phyloP scores from a whole-genome alignment of 2,329 filamentous ascomycete genomes.

The Fusarium caatingaense region DNA sequence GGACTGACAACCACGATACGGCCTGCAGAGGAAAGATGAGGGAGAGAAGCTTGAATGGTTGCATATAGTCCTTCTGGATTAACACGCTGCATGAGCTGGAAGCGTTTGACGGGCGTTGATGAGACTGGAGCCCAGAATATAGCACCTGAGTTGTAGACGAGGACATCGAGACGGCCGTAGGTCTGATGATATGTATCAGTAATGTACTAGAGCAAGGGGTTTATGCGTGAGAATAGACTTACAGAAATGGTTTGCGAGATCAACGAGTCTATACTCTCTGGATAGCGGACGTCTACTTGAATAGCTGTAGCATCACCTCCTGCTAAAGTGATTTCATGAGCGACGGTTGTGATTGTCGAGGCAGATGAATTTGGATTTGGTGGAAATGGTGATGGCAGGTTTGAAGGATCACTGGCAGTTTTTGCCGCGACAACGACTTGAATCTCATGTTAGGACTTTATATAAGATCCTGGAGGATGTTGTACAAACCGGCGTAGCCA shows the following conservation, averaged over 20 bases:
- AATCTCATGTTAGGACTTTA: neutral
- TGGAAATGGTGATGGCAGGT: constrained; percentile 68
- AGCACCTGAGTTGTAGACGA: constrained; percentile 86
- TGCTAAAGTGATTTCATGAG: constrained; percentile 74
- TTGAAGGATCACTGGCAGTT: constrained; percentile 72
- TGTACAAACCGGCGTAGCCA: constrained; percentile 72
- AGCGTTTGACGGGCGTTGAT: constrained; percentile 79
- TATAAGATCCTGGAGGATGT: neutral
- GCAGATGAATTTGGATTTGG: constrained; percentile 79
- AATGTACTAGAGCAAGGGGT: neutral
- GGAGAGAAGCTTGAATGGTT: constrained; percentile 74
- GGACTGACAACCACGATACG: constrained; percentile 83
- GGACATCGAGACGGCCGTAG: constrained; percentile 75
- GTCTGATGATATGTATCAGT: constrained; percentile 47
- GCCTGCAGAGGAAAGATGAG: constrained; percentile 69
- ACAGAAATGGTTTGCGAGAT: constrained; percentile 66
- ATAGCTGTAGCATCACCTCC: constrained; percentile 75
- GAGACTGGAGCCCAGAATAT: constrained; percentile 86
- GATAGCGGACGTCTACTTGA: constrained; percentile 75
- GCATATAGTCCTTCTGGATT: constrained; percentile 83
- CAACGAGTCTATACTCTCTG: constrained; percentile 69
- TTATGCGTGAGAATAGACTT: neutral
- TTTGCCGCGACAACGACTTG: constrained; percentile 81
- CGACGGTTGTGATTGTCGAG: constrained; percentile 85
- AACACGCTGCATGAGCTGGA: constrained; percentile 80